phyloP scores from a whole-genome alignment of 441 rosid genomes.

The Populus hybrid region DNA sequence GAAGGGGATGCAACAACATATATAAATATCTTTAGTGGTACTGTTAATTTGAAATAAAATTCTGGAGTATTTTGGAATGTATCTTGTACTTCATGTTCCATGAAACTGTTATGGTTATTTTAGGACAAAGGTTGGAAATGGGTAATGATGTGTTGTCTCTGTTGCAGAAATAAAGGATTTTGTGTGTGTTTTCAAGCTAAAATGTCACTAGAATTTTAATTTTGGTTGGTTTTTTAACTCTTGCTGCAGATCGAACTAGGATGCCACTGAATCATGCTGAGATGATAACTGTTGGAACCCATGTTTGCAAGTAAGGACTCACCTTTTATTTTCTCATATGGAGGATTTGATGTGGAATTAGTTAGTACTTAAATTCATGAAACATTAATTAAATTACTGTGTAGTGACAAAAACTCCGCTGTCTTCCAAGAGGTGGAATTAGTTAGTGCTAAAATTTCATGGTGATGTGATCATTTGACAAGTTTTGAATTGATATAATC shows the following conservation, averaged over 20 bases:
- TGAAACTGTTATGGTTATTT: neutral
- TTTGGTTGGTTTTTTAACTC: neutral
- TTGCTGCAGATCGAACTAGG: slow-evolving; percentile 62
- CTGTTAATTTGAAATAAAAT: neutral
- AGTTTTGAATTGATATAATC: neutral
- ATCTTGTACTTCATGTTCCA: neutral
- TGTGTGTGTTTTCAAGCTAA: neutral
- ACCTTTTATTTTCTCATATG: neutral
- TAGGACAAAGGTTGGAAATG: neutral
- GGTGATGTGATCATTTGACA: neutral
- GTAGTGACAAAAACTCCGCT: neutral
- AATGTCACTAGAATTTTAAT: neutral
- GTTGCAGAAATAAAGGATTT: neutral
- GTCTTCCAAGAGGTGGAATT: neutral
- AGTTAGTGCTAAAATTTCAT: neutral
- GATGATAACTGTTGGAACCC: slow-evolving; percentile 57
- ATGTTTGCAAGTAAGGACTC: slow-evolving; percentile 69
- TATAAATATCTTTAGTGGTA: neutral
- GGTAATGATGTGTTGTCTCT: neutral
- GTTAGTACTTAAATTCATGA: too few species aligned
- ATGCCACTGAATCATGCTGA: slow-evolving; percentile 79
- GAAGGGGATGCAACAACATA: neutral
- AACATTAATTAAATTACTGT: neutral
- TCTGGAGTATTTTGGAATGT: neutral
- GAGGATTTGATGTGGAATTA: neutral